Evolutionary conservation across 805 yeast species (phyloP).

Genomic region (Kodamaea jinghongensis): DNA sequence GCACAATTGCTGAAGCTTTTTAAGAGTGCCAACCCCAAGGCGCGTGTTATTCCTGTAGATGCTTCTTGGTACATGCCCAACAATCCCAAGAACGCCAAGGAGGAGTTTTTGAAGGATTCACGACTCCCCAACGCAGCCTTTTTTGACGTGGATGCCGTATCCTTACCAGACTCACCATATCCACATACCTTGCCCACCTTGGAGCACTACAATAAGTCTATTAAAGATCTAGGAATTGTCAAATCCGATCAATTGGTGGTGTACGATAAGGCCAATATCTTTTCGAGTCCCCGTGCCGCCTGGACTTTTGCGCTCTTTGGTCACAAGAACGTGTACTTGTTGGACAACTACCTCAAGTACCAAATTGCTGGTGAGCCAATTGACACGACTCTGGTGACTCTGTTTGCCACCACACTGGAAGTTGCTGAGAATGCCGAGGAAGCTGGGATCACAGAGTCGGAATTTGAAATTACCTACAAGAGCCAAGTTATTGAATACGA

Average conservation of each 20-base stretch:
- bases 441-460: slow-evolving; percentile 17
- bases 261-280: slow-evolving; percentile 82
- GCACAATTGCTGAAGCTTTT: slow-evolving; percentile 12
- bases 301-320: slow-evolving; percentile 87
- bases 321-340: slow-evolving; percentile 63
- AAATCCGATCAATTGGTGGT: slow-evolving; percentile 63
- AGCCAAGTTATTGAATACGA: slow-evolving; percentile 65
- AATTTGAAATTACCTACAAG: slow-evolving; percentile 31
- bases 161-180: slow-evolving; percentile 56
- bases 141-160: slow-evolving; percentile 74
- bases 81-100: slow-evolving; percentile 53
- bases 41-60: slow-evolving; percentile 63
- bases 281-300: slow-evolving; percentile 86
- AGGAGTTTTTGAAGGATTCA: slow-evolving; percentile 51
- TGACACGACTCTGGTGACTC: slow-evolving; percentile 1
- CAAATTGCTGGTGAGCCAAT: slow-evolving; percentile 16
- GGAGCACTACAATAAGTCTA: slow-evolving; percentile 51
- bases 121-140: slow-evolving; percentile 67
- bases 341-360: slow-evolving; percentile 67
- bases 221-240: slow-evolving; percentile 55
- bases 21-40: slow-evolving; percentile 3
- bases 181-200: slow-evolving; percentile 90
- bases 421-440: slow-evolving; percentile 12
- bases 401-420: slow-evolving; percentile 2
- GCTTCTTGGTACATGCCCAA: slow-evolving; percentile 94